Base-by-base conservation (phyloP, 306 rosid species). In the Lathyrus aphaca region DNA sequence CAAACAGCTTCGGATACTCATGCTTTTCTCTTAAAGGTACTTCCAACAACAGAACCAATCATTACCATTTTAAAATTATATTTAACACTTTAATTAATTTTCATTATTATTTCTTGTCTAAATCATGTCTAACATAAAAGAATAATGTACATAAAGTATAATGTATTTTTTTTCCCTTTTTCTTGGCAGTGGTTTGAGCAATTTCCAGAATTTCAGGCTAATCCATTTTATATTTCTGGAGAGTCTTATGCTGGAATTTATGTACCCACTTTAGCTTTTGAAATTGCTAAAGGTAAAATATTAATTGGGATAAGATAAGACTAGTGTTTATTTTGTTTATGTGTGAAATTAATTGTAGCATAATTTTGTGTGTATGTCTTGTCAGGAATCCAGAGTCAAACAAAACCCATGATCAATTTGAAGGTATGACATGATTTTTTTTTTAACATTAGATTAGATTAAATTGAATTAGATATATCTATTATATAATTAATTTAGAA, bases 231-330 rank as follows among this genome's bases (percentile, higher is more conserved):
- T 72, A 77, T 87, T 55, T 14, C 91, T 58, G 94, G 97, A 25
- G 97, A 91, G 86, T 91, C 93, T 35, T 91, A 72, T 74, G 97
- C 87, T 23, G 91, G 97, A 79, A 57, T 91, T 42, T 91, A 91
- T 71, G 88, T 91, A 38, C 97, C 96, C 25, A 88, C 96, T 53
- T 83, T 91, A 54, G 89, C 93, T 53, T 74, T 48, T 56, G 74
- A 87, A 73, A 80, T 89, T 29, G 87, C 68, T 5, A 72, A 77
- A 78, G 91, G 97, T 86, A 80, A 48, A 32, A 32, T 23, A 4
- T 18, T 48, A 19, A 23, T 54, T 54, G 25, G 15, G 37, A 54
- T 30, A 4, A 29, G 32, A 29, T 29, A 29, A 30, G 10, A 35
- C 39, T 35, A 35, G 39, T 35, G 10, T 35, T 35, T 35, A 7